A percentile compares a stretch with the other conserved stretches of the same genome.
phyloP scores from a whole-genome alignment of 2,329 filamentous ascomycete species.

The Pseudocercospora crystallina region DNA sequence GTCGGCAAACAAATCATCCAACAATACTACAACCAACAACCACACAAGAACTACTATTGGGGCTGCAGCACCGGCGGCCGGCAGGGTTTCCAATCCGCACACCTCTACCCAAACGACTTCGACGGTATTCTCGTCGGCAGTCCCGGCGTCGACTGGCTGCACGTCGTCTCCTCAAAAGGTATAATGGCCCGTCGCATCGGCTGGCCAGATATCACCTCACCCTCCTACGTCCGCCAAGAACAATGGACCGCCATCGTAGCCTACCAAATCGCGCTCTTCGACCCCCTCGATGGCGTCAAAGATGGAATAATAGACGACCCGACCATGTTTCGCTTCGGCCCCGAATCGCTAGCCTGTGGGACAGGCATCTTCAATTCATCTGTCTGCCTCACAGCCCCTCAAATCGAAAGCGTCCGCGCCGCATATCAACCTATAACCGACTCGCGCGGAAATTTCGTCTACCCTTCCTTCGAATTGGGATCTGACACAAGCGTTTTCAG shows the following conservation, averaged over 20 bases:
- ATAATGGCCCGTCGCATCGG: slow-evolving; percentile 42
- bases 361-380: slow-evolving; percentile 24
- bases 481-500: slow-evolving; percentile 33
- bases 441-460: slow-evolving; percentile 42
- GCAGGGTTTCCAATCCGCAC: slow-evolving; percentile 56
- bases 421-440: slow-evolving; percentile 45
- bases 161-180: slow-evolving; percentile 39
- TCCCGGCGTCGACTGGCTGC: slow-evolving; percentile 41
- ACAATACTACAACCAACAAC: slow-evolving; percentile 48
- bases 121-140: slow-evolving; percentile 58
- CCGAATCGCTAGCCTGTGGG: slow-evolving; percentile 43
- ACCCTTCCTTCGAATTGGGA: slow-evolving; percentile 41
- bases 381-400: slow-evolving; percentile 45
- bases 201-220: slow-evolving; percentile 37
- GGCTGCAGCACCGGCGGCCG: slow-evolving; percentile 62
- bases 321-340: slow-evolving; percentile 46
- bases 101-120: slow-evolving; percentile 56
- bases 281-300: slow-evolving; percentile 49
- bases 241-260: background rate
- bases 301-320: slow-evolving; percentile 54
- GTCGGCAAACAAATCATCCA: slow-evolving; percentile 50
- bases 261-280: slow-evolving; percentile 44
- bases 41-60: slow-evolving; percentile 54
- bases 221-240: background rate
- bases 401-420: slow-evolving; percentile 45